These are phyloP conservation scores for Viridothelium virens DNA, from an alignment of 495 filamentous ascomycete genomes.

Conservation along the genomic window DNA sequence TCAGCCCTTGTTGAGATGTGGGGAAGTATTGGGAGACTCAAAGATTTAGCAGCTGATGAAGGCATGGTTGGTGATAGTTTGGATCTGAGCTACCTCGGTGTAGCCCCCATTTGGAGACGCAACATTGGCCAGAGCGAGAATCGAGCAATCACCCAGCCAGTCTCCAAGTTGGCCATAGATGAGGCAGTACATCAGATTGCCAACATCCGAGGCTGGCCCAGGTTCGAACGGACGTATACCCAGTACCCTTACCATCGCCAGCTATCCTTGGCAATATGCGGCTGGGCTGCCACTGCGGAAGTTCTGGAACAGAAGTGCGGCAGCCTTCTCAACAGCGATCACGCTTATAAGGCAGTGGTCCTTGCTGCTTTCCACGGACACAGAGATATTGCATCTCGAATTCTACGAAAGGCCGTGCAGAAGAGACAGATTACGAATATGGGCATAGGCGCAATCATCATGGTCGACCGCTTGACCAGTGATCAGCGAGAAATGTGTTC, in stretches of 20 bases:
- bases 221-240: constrained; percentile 49
- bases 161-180: constrained; percentile 30
- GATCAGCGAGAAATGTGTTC: constrained; percentile 41
- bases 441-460: constrained; percentile 45
- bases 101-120: constrained; percentile 72
- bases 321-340: constrained; percentile 50
- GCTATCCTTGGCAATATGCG: constrained; percentile 70
- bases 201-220: constrained; percentile 39
- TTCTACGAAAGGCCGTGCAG: constrained; percentile 32
- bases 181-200: constrained; percentile 46
- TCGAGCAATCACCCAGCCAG: constrained; percentile 24
- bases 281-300: constrained; percentile 55
- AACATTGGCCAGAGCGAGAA: constrained; percentile 49
- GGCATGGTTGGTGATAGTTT: constrained; percentile 67
- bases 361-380: constrained; percentile 36
- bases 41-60: constrained; percentile 47
- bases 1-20: constrained; percentile 68
- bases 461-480: constrained; percentile 45
- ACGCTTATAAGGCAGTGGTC: constrained; percentile 62
- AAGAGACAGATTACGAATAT: constrained; percentile 32
- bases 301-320: constrained; percentile 51
- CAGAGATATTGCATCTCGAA: constrained; percentile 35
- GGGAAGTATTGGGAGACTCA: constrained; percentile 38
- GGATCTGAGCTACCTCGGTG: constrained; percentile 80
- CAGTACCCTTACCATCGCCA: constrained; percentile 64